Conservation (phyloP, 2,329 filamentous ascomycete genomes). For the Triangularia verruculosa region DNA sequence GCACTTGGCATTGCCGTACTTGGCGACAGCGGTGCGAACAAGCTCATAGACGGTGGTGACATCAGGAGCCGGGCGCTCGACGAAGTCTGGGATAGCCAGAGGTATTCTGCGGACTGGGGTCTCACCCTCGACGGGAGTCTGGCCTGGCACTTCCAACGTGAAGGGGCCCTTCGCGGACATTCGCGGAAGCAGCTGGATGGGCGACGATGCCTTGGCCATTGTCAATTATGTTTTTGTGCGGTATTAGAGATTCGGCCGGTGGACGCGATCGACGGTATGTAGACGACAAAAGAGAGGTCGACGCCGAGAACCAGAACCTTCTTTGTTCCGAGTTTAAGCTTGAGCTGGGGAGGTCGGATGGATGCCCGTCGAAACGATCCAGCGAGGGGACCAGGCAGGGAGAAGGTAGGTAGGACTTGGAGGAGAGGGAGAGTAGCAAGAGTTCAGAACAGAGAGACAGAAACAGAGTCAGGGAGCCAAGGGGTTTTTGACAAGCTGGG, state of each 20-base stretch:
- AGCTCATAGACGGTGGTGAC: slow-evolving; percentile 75
- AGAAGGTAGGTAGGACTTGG: neutral
- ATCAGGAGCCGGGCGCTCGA: slow-evolving; percentile 57
- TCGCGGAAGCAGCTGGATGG: slow-evolving; percentile 38
- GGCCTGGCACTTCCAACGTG: slow-evolving; percentile 65
- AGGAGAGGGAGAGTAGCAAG: neutral
- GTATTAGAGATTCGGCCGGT: neutral
- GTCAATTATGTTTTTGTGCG: slow-evolving; percentile 3
- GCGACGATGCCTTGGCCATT: slow-evolving; percentile 19
- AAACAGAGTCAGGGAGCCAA: slow-evolving; percentile 12
- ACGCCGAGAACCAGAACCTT: neutral
- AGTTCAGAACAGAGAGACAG: neutral
- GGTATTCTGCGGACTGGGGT: slow-evolving; percentile 70
- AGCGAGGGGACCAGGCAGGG: slow-evolving; percentile 12
- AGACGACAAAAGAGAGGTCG: neutral
- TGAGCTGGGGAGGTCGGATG: neutral
- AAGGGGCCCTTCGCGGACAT: slow-evolving; percentile 61
- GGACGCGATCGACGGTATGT: neutral
- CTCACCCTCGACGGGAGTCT: slow-evolving; percentile 65
- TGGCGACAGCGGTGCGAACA: slow-evolving; percentile 62
- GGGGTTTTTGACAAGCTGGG: slow-evolving; percentile 14
- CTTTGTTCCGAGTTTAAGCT: slow-evolving; percentile 1
- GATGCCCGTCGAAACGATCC: slow-evolving; percentile 8
- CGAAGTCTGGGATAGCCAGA: slow-evolving; percentile 58
- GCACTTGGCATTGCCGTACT: slow-evolving; percentile 63